phyloP scores from a whole-genome alignment of 768 basidiomycete species.

The Trametes meyenii region DNA sequence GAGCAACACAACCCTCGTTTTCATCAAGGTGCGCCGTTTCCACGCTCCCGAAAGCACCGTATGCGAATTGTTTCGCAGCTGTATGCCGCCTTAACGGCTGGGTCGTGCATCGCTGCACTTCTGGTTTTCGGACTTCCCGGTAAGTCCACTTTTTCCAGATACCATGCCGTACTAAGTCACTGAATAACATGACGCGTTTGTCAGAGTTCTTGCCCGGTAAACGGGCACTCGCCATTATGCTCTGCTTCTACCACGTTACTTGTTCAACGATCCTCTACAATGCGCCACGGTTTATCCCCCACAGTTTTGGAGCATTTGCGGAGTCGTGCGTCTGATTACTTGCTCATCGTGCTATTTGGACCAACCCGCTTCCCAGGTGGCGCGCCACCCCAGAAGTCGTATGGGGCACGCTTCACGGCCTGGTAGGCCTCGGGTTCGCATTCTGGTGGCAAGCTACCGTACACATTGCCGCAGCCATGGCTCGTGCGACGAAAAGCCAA shows the following conservation, averaged over 20 bases:
- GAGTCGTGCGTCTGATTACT: constrained; percentile 55
- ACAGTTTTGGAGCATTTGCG: constrained; percentile 59
- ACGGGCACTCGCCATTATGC: constrained; percentile 75
- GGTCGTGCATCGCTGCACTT: constrained; percentile 60
- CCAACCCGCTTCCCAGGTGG: constrained; percentile 40
- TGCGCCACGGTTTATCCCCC: constrained; percentile 79
- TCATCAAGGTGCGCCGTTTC: constrained; percentile 63
- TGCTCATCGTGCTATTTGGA: background rate
- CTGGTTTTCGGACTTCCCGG: constrained; percentile 77
- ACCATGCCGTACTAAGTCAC: background rate
- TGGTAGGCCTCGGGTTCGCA: constrained; percentile 71
- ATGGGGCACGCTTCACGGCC: constrained; percentile 75
- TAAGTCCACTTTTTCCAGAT: constrained; percentile 34
- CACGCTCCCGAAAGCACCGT: background rate
- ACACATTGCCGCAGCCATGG: constrained; percentile 33
- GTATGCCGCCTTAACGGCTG: constrained; percentile 64
- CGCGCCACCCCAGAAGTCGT: constrained; percentile 70
- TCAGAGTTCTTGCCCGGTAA: constrained; percentile 85
- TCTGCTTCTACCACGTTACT: constrained; percentile 76
- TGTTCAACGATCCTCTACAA: constrained; percentile 75
- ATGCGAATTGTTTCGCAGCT: constrained; percentile 45
- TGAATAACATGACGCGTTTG: background rate
- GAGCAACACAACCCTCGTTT: constrained; percentile 78
- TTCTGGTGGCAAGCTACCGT: constrained; percentile 84
- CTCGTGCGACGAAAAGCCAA: constrained; percentile 25